Evolutionary conservation across 139 green algal genomes (phyloP), one percentile per base, ranked within the genome.

Genomic region (Astrephomene gubernaculifera): DNA sequence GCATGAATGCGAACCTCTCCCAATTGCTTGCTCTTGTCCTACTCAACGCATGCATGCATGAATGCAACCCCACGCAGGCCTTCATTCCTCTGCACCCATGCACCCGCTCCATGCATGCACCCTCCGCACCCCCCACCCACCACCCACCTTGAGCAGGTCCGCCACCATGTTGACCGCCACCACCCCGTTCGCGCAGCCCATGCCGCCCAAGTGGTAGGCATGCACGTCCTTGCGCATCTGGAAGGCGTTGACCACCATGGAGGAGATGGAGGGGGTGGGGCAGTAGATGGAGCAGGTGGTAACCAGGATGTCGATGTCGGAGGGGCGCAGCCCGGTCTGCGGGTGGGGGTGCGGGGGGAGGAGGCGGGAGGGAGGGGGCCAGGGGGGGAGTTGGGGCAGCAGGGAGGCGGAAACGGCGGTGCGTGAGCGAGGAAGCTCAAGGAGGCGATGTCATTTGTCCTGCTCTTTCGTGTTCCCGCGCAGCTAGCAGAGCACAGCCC

Each of bases 121-220:
- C 65, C 65, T n/a, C n/a, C n/a, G 33, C 68, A 29, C 31, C 25
- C 54, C 31, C 72, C 5, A 35, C 19, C 39, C 41, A 9, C 8
- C 39, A 21, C 70, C 31, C 60, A 89, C 76, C 87, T 87, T 53
- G 27, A 97, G 90, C 69, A 97, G 67, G 74, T 97, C 93, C 21
- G 79, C 88, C 17, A 95, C 90, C 17, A 97, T 72, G 85, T 96
- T 92, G 43, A 97, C 63, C 0, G 90, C 91, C 21, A 97, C 94
- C 24, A 97, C 93, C 25, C 94, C 92, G 8, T 95, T 95, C 39
- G 90, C 90, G 81, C 95, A 97, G 54, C 95, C 95, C 95, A 97
- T 97, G 81, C 95, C 95, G 12, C 91, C 91, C 43, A 93, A 82
- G 86, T 91, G 82, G 86, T 93, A 93, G 49, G 69, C 49, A 83